Percentiles rank a stretch among this genome's conserved stretches.
Evolutionary conservation across 164 flowering plant species (phyloP).

Genomic region (Hamamelis virginiana): DNA sequence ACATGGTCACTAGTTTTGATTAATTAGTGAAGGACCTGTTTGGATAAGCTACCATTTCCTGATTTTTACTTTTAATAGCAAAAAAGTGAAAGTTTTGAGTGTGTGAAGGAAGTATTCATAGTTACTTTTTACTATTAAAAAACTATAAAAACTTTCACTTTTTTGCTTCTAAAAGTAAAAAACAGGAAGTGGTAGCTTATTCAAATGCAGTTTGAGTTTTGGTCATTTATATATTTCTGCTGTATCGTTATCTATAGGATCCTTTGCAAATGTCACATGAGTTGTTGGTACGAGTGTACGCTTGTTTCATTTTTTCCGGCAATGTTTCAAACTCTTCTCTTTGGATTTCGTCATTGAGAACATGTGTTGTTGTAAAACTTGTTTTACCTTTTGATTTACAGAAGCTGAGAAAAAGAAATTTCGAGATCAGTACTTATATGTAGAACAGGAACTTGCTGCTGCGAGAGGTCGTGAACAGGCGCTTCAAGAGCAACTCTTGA

Average conservation of each 20-base stretch:
- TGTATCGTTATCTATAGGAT: not conserved
- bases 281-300: not conserved
- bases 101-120: too few species aligned
- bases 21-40: too few species aligned
- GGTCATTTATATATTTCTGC: not conserved
- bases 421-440: constrained; percentile 50
- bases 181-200: too few species aligned
- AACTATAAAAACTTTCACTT: too few species aligned
- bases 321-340: not conserved
- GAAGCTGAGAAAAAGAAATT: constrained; percentile 73
- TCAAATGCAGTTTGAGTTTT: not conserved
- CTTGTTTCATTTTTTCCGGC: not conserved
- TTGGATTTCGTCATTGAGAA: not conserved
- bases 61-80: too few species aligned
- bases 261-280: not conserved
- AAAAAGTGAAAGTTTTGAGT: too few species aligned
- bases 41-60: too few species aligned
- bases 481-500: constrained; percentile 68
- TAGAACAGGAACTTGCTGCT: constrained; percentile 95
- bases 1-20: too few species aligned
- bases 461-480: constrained; percentile 77
- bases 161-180: too few species aligned
- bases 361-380: not conserved
- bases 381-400: constrained; percentile 22
- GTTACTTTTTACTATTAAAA: too few species aligned